phyloP scores from a whole-genome alignment of 2,329 filamentous ascomycete genomes.

The Neurospora crassa region DNA sequence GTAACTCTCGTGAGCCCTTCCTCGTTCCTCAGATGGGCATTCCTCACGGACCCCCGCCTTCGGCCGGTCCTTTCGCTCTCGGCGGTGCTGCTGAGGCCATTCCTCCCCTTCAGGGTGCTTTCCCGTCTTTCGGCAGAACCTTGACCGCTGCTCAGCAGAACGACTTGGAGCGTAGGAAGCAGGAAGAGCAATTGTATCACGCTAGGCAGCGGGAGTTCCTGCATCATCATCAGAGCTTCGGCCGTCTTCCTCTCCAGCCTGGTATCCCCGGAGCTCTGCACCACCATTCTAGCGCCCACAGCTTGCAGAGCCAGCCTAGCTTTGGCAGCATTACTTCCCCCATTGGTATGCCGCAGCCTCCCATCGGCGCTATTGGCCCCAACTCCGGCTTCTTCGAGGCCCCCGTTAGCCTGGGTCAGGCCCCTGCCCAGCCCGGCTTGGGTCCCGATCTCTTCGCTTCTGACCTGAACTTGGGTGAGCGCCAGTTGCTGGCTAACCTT shows the following conservation, averaged over 20 bases:
- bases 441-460: slow-evolving; percentile 51
- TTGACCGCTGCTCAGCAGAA: slow-evolving; percentile 97
- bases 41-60: slow-evolving; percentile 66
- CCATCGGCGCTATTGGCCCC: slow-evolving; percentile 48
- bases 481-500: slow-evolving; percentile 40
- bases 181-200: slow-evolving; percentile 96
- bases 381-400: slow-evolving; percentile 62
- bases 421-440: slow-evolving; percentile 31
- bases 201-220: slow-evolving; percentile 91
- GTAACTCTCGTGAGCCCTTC: slow-evolving; percentile 95
- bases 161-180: slow-evolving; percentile 88
- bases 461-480: slow-evolving; percentile 51
- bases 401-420: slow-evolving; percentile 31
- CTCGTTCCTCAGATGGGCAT: slow-evolving; percentile 95
- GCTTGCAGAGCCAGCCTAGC: slow-evolving; percentile 92
- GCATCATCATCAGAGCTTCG: slow-evolving; percentile 67
- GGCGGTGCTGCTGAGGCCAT: slow-evolving; percentile 51
- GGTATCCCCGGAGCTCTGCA: slow-evolving; percentile 52
- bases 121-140: slow-evolving; percentile 93
- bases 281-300: slow-evolving; percentile 91
- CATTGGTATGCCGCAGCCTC: slow-evolving; percentile 47
- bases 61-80: slow-evolving; percentile 38
- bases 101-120: slow-evolving; percentile 84
- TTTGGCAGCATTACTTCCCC: slow-evolving; percentile 93
- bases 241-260: slow-evolving; percentile 57